A percentile compares a stretch with the other conserved stretches of the same genome.
These are phyloP conservation scores for Acanthamoeba healyi DNA, from an alignment of 208 protist genomes.

Conservation along the genomic window DNA sequence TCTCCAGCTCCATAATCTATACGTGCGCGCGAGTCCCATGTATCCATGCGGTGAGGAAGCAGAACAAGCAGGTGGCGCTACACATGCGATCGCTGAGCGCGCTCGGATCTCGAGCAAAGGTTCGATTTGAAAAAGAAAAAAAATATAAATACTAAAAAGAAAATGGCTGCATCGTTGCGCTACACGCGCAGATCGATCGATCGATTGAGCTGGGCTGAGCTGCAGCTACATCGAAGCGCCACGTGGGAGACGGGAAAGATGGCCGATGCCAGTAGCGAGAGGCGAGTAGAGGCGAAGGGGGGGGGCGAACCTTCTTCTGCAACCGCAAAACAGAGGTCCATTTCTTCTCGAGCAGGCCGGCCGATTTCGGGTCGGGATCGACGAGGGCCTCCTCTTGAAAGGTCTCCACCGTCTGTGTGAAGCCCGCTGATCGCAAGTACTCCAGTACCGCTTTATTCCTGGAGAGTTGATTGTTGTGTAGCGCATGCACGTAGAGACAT, in stretches of 20 bases:
- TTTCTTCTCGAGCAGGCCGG: slow-evolving; percentile 89
- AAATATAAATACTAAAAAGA: too few relatives aligned
- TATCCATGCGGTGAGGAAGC: too few relatives aligned
- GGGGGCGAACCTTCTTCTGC: slow-evolving; percentile 83
- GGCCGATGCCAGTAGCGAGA: neutral
- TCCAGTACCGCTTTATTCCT: slow-evolving; percentile 78
- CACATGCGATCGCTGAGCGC: too few relatives aligned
- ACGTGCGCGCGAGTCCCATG: neutral
- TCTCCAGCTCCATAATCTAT: slow-evolving; percentile 84
- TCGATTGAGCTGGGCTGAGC: too few relatives aligned
- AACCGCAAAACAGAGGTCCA: slow-evolving; percentile 89
- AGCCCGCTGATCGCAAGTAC: slow-evolving; percentile 70
- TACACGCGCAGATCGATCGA: too few relatives aligned
- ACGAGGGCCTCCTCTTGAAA: slow-evolving; percentile 67
- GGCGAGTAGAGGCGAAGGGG: neutral
- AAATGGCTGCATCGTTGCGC: too few relatives aligned
- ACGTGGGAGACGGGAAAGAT: too few relatives aligned
- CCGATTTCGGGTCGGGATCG: slow-evolving; percentile 65
- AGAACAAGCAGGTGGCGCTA: too few relatives aligned
- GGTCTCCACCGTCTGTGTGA: neutral
- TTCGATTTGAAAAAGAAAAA: too few relatives aligned
- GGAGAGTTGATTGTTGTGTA: neutral
- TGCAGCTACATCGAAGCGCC: too few relatives aligned
- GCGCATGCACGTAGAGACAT: neutral
- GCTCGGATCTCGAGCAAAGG: too few relatives aligned